Evolutionary conservation across 306 rosid species (phyloP), one percentile per base, ranked within the genome.

Genomic region (Prinsepia uniflora): DNA sequence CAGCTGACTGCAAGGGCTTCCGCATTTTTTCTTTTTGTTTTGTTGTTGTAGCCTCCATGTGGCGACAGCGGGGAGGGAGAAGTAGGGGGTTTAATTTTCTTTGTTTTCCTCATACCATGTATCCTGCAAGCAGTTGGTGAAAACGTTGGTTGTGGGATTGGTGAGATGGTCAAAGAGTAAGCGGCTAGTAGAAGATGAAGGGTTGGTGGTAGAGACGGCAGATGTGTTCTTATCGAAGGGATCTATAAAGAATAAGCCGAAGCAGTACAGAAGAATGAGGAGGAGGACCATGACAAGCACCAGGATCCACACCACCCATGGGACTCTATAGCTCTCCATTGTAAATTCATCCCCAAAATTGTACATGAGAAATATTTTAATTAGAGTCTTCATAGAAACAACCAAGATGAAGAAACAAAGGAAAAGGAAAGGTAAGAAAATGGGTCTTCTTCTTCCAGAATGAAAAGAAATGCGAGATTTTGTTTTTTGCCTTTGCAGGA

Each of bases 241-340:
- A 85, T 88, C 92, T 13, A 57, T 9, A 59, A 81, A 75, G 4
- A 80, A 30, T 63, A 84, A 0, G 66, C 76, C 75, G 81, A 91
- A 87, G 79, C 78, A 75, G 56, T 68, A 89, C n/a, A 91, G 70
- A 6, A 86, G 76, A 18, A 80, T 66, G 40, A 91, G 34, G 66
- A 94, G 90, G 52, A 92, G 94, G 64, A 91, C 15, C 18, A 84
- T 62, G 6, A 94, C 84, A 7, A 91, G 14, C 10, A 89, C 71
- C 62, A 89, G 99, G 72, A 86, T 85, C 87, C 92, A 89, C 48
- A 94, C 85, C n/a, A 94, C 76, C 95, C 95, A 94, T 64, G 98
- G 92, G 56, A 89, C 67, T 71, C 67, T 77, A 72, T 63, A 74
- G 73, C 71, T 86, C 58, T 76, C 68, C 15, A 71, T 9, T 5